These are phyloP conservation scores for Hortiboletus flavorubellus DNA, from an alignment of 768 basidiomycete species.

Conservation along the genomic window DNA sequence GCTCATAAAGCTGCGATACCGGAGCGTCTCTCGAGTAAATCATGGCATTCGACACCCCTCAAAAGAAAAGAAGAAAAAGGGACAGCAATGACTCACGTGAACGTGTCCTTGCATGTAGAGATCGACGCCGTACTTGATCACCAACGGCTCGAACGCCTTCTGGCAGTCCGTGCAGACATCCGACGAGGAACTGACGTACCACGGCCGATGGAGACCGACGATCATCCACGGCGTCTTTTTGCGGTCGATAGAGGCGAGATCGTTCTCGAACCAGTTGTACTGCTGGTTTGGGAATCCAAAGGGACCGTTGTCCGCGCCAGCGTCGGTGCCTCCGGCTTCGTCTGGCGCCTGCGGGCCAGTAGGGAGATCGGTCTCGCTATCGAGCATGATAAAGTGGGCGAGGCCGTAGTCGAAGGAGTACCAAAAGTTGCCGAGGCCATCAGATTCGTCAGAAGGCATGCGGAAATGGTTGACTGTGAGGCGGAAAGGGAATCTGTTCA, in stretches of 20 bases:
- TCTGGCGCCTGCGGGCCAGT: constrained; percentile 24
- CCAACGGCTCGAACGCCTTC: constrained; percentile 28
- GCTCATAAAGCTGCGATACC: constrained; percentile 20
- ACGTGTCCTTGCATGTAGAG: constrained; percentile 29
- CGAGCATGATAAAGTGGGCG: constrained; percentile 25
- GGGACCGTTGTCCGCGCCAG: constrained; percentile 23
- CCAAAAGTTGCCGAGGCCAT: constrained; percentile 29
- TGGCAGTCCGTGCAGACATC: constrained; percentile 19
- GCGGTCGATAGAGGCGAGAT: constrained; percentile 23
- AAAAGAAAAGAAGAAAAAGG: too few relatives aligned
- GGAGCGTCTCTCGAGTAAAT: neutral
- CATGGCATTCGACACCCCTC: neutral
- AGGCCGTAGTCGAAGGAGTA: constrained; percentile 32
- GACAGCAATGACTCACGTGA: constrained; percentile 16
- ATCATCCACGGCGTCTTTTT: constrained; percentile 26
- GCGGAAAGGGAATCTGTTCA: neutral
- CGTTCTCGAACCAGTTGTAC: constrained; percentile 26
- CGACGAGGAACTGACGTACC: constrained; percentile 17
- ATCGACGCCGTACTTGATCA: constrained; percentile 31
- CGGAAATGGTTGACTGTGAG: constrained; percentile 24
- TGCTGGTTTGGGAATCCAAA: constrained; percentile 29
- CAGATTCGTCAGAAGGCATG: constrained; percentile 27
- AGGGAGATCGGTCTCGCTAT: constrained; percentile 27
- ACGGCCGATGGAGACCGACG: constrained; percentile 29
- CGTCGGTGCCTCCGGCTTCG: constrained; percentile 15